These are phyloP conservation scores for Carex pumila DNA, from an alignment of 176 grass and related monocot species.

Conservation along the genomic window DNA sequence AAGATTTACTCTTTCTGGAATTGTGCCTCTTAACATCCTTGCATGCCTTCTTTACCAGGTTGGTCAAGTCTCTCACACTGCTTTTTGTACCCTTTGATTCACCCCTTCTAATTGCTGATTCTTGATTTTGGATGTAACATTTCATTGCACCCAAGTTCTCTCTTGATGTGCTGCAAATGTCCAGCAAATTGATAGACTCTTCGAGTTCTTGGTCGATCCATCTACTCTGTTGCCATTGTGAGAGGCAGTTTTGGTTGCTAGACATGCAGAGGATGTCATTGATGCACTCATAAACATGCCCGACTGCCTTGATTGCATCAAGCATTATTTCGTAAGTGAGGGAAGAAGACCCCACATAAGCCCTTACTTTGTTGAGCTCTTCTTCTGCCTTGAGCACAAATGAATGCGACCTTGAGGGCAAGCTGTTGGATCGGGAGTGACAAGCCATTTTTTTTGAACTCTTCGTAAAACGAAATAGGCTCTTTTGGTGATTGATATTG, in stretches of 20 bases:
- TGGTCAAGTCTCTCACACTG: constrained; percentile 29
- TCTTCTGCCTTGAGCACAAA: constrained; percentile 24
- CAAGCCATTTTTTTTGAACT: constrained; percentile 17
- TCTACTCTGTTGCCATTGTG: constrained; percentile 28
- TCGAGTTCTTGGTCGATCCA: constrained; percentile 26
- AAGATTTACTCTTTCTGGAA: constrained; percentile 17
- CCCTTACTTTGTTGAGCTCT: constrained; percentile 19
- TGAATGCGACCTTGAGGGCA: constrained; percentile 9
- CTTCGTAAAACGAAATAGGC: background rate
- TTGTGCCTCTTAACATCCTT: constrained; percentile 44
- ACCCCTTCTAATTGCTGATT: constrained; percentile 27
- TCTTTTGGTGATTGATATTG: constrained; percentile 7
- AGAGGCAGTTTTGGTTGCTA: constrained; percentile 34
- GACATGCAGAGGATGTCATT: constrained; percentile 24
- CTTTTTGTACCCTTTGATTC: constrained; percentile 13
- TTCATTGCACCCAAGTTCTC: constrained; percentile 34
- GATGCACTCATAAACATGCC: constrained; percentile 22
- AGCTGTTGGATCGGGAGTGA: constrained; percentile 24
- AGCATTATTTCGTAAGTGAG: background rate
- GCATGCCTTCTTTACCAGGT: constrained; percentile 32
- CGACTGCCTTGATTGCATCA: background rate
- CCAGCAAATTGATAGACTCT: constrained; percentile 6
- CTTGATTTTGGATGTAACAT: constrained; percentile 33
- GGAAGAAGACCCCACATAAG: background rate
- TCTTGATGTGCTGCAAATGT: constrained; percentile 35